Conservation (phyloP, 192 early-diverging fungal species). For the Podila epigama region DNA sequence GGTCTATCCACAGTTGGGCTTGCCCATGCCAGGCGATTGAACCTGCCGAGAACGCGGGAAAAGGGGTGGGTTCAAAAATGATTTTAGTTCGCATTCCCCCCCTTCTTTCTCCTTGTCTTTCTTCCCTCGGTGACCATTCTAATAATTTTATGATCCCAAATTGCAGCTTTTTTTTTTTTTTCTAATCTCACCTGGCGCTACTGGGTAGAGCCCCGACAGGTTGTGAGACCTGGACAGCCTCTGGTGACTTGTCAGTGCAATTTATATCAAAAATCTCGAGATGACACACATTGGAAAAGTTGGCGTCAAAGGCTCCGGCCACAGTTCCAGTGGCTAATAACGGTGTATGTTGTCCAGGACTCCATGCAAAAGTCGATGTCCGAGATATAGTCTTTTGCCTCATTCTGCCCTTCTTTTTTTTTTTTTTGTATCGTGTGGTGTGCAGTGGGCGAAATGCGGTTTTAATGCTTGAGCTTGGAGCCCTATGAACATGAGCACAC, state of each 20-base stretch:
- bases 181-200: constrained; percentile 63
- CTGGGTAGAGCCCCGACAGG: constrained; percentile 62
- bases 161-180: not conserved
- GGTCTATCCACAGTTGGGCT: constrained; percentile 52
- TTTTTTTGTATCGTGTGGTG: too few species aligned
- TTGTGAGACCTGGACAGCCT: constrained; percentile 49
- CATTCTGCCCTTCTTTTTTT: constrained; percentile 18
- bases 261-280: constrained; percentile 90
- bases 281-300: constrained; percentile 87
- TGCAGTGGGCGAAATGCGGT: too few species aligned
- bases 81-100: not conserved
- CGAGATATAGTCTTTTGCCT: constrained; percentile 71
- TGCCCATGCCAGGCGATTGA: constrained; percentile 93
- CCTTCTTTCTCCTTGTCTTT: not conserved
- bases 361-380: constrained; percentile 94
- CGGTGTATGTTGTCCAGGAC: constrained; percentile 72
- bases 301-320: constrained; percentile 95
- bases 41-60: constrained; percentile 55
- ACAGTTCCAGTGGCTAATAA: constrained; percentile 92
- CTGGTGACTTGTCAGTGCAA: constrained; percentile 44
- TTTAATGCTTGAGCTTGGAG: too few species aligned
- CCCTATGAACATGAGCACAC: too few species aligned
- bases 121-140: not conserved
- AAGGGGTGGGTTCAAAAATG: not conserved
- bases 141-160: not conserved